Evolutionary conservation across 2,329 filamentous ascomycete genomes (phyloP), one percentile per base, ranked within the genome.

Genomic region (Claviceps purpurea): DNA sequence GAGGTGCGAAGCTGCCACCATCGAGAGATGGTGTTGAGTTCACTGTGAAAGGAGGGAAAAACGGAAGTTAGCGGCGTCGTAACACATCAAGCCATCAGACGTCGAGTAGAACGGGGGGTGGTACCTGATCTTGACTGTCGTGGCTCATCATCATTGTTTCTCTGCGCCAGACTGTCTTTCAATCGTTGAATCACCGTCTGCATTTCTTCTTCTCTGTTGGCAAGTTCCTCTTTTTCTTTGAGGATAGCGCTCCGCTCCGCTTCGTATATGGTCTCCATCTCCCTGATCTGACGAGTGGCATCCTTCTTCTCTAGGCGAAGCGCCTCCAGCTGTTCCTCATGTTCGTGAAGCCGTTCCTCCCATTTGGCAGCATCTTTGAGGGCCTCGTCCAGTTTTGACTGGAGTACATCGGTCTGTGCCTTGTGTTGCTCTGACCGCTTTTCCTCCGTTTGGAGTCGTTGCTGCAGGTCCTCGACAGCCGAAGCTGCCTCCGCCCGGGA

Each of bases 201-300:
- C 78, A 97, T 83, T 67, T 95, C 89, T 63, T 95, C 89, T 64
- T 96, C 89, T 53, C 84, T 79, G 59, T 84, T 85, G 51, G 79
- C 75, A 68, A 90, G 85, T 60, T 94, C 88, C 58, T 96, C 90
- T 71, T 94, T 93, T 67, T 97, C 91, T 69, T 90, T 89, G 63
- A 88, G 82, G 70, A 91, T 86, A 51, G 87, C 82, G 62, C 84
- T 87, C 56, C 89, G 81, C 70, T 98, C 93, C 45, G 86, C 82
- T 67, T 97, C 91, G 66, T 95, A 94, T 57, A 94, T 90, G 57
- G 84, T 82, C 68, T 96, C 90, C 72, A 96, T 83, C 66, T 98
- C 93, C 57, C 91, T 82, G 63, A 88, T 87, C 68, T 94, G 85
- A 57, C 89, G 81, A 34, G 84, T 80, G 52, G 84, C 77, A 59